Evolutionary conservation across 441 rosid species (phyloP).

Genomic region (Populus hybrid): DNA sequence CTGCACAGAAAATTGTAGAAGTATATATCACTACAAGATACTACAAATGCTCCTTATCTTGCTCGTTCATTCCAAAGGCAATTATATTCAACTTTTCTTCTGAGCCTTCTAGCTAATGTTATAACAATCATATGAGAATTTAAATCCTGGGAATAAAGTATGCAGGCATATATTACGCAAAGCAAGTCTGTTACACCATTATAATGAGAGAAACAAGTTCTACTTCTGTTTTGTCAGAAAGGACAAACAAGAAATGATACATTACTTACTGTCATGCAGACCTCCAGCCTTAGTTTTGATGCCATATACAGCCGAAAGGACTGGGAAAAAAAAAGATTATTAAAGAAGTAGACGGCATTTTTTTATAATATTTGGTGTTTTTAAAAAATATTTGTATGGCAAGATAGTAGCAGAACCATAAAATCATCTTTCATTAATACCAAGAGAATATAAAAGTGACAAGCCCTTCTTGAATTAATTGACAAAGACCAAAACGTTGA

Average conservation of each 20-base stretch:
- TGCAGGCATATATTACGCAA: background rate
- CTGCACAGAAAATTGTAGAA: slow-evolving; percentile 13
- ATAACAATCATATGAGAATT: background rate
- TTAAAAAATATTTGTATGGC: background rate
- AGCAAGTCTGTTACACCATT: background rate
- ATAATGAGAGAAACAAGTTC: background rate
- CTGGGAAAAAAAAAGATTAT: slow-evolving; percentile 18
- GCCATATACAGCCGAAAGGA: slow-evolving; percentile 33
- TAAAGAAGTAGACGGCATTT: background rate
- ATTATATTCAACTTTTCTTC: background rate
- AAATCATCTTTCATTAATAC: background rate
- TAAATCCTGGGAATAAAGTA: background rate
- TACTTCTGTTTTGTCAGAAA: background rate
- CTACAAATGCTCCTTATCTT: background rate
- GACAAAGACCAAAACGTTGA: background rate
- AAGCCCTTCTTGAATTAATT: background rate
- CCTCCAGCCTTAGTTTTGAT: slow-evolving; percentile 26
- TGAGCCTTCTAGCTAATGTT: background rate
- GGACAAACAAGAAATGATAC: background rate
- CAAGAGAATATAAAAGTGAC: background rate
- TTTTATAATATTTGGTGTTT: too few species aligned
- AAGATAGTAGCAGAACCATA: background rate
- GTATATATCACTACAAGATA: background rate
- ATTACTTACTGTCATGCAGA: slow-evolving; percentile 31
- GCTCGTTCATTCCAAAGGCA: background rate